Evolutionary conservation across 1,139 yeast genomes (phyloP).

Genomic region (Yamadazyma oceani): DNA sequence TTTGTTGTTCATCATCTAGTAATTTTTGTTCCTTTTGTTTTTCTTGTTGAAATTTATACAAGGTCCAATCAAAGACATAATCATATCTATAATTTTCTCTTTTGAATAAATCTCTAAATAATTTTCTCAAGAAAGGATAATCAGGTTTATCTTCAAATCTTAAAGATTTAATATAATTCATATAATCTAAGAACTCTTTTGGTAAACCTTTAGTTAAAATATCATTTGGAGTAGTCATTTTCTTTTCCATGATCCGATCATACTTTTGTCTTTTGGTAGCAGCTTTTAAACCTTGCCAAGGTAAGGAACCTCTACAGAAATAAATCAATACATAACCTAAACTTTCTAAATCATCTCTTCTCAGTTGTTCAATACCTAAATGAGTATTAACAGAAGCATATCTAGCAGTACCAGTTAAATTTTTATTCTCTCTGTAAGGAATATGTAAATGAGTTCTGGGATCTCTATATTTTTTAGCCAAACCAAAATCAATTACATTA

Average conservation of each 20-base stretch:
- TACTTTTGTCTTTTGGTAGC: constrained; percentile 96
- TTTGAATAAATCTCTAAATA: constrained; percentile 85
- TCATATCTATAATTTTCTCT: constrained; percentile 91
- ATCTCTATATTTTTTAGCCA: constrained; percentile 93
- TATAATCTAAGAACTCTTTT: constrained; percentile 81
- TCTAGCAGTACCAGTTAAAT: constrained; percentile 96
- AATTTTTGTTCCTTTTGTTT: constrained; percentile 57
- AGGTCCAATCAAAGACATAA: constrained; percentile 96
- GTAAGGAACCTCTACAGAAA: constrained; percentile 91
- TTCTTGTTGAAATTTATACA: constrained; percentile 72
- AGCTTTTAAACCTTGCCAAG: constrained; percentile 99
- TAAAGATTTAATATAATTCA: constrained; percentile 85
- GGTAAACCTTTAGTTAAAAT: constrained; percentile 91
- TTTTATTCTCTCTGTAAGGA: constrained; percentile 94
- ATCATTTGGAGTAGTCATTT: constrained; percentile 90
- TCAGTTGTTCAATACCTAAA: constrained; percentile 92
- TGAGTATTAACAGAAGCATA: constrained; percentile 96
- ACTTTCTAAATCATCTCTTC: constrained; percentile 95
- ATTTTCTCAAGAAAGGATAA: constrained; percentile 82
- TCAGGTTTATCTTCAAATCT: constrained; percentile 97
- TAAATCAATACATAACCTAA: constrained; percentile 94
- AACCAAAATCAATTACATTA: constrained; percentile 94
- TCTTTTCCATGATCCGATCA: constrained; percentile 95
- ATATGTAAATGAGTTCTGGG: constrained; percentile 95
- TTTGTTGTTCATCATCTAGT: constrained; percentile 22